Evolutionary conservation across 2,329 filamentous ascomycete species (phyloP), one percentile per base, ranked within the genome.

Genomic region (Lecanosticta acicola): DNA sequence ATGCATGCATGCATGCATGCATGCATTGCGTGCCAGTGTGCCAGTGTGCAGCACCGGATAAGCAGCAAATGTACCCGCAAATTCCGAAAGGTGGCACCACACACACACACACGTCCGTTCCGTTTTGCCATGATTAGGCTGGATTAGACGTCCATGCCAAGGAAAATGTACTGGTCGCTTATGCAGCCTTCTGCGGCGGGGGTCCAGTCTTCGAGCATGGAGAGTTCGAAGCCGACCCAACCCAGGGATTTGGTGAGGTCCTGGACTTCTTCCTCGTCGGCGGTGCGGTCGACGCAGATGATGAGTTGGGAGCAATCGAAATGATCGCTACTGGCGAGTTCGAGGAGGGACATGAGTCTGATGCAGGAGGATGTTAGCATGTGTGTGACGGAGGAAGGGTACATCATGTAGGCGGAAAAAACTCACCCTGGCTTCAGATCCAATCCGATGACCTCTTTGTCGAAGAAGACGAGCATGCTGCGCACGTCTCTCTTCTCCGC

Each of bases 221-320:
- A 82, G 56, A 91, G 77, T 63, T 87, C 85, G 63, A 95, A 95
- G 45, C 90, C 90, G 54, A 94, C 90, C 90, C 90, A 96, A 65
- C 89, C 86, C 41, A 96, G 78, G 60, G 88, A 90, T 66, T 85
- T 87, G 61, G 85, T 80, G 57, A 91, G 73, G 48, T 81, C 74
- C 57, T 83, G 79, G 47, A 78, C 80, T 48, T 77, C 71, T 19
- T 75, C 68, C 32, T 79, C 75, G 51, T 84, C 79, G 52, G 84
- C 79, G 37, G 74, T 73, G 53, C 88, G 85, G 66, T 91, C 87
- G 52, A 94, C 76, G 68, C 87, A 90, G 59, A 89, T 80, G 53
- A 94, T 80, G 51, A 95, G 79, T 62, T 85, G 80, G 45, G 79
- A 77, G 69, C 89, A 94, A 59, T 75, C 80, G 64, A 95, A 79